These are phyloP conservation scores for Balansia obtecta DNA, from an alignment of 2,329 filamentous ascomycete species.

Conservation along the genomic window DNA sequence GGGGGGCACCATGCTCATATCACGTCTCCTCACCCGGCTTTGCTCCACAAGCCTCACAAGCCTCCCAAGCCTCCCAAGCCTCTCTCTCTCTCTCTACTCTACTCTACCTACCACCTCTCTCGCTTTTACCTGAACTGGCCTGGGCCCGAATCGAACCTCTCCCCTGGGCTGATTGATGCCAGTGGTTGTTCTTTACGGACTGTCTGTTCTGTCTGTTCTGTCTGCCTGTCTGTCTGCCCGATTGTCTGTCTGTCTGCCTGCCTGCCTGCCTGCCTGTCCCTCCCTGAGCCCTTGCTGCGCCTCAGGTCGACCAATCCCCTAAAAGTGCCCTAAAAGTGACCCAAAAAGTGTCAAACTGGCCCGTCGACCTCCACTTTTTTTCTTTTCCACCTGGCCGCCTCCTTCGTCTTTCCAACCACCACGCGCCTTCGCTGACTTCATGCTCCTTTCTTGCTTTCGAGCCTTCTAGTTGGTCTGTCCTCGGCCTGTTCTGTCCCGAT, in stretches of 20 bases:
- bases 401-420: constrained; percentile 6
- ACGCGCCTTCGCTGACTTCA: constrained; percentile 4
- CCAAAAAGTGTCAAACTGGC: background rate
- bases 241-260: no score
- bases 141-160: background rate
- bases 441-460: constrained; percentile 12
- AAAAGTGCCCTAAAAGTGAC: background rate
- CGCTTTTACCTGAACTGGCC: background rate
- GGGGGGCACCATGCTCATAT: no score
- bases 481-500: constrained; percentile 16
- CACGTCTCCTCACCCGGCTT: background rate
- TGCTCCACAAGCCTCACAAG: constrained; percentile 1
- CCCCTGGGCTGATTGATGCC: background rate
- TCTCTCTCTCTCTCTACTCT: no score
- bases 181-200: background rate
- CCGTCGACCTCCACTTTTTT: constrained; percentile 9
- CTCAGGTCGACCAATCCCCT: constrained; percentile 8
- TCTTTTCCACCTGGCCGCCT: constrained; percentile 7
- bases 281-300: background rate
- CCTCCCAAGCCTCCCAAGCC: no score
- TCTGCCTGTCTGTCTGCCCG: no score
- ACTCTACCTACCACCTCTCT: background rate
- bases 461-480: constrained; percentile 15
- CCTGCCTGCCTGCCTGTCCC: no score
- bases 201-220: no score